Conservation (phyloP, 345 rosid species). For the Citrus unshiu region DNA sequence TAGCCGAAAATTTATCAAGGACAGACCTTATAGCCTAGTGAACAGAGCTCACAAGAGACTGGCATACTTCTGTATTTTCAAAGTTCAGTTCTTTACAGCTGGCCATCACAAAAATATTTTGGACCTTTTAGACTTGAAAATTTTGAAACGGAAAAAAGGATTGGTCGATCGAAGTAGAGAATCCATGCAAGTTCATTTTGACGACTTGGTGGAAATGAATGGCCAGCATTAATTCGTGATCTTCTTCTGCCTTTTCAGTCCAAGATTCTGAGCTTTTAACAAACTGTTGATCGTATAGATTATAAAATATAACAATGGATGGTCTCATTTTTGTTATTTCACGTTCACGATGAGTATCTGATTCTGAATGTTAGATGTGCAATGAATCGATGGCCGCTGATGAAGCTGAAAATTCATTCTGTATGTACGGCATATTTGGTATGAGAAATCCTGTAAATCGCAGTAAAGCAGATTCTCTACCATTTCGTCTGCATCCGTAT, state of each 20-base stretch:
- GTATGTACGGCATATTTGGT: background rate
- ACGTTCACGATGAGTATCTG: background rate
- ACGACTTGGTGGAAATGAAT: background rate
- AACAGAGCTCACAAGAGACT: too few relatives aligned
- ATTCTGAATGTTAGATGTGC: background rate
- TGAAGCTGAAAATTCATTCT: background rate
- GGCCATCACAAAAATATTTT: too few relatives aligned
- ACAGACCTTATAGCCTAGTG: too few relatives aligned
- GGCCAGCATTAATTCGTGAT: background rate
- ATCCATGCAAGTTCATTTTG: background rate
- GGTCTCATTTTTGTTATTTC: conserved; percentile 6
- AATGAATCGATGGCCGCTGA: background rate
- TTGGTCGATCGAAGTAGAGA: background rate
- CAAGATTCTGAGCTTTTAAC: background rate
- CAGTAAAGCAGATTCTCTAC: conserved; percentile 2
- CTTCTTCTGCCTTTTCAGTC: background rate
- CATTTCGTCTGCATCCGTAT: background rate
- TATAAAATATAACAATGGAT: background rate
- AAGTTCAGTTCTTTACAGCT: too few relatives aligned
- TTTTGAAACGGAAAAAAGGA: background rate
- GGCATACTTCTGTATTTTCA: too few relatives aligned
- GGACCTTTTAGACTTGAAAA: background rate
- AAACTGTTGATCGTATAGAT: background rate
- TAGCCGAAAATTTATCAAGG: too few relatives aligned
- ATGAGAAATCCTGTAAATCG: background rate